Base-by-base conservation (phyloP, 2,329 filamentous ascomycete species). In the Penicillium sp. region DNA sequence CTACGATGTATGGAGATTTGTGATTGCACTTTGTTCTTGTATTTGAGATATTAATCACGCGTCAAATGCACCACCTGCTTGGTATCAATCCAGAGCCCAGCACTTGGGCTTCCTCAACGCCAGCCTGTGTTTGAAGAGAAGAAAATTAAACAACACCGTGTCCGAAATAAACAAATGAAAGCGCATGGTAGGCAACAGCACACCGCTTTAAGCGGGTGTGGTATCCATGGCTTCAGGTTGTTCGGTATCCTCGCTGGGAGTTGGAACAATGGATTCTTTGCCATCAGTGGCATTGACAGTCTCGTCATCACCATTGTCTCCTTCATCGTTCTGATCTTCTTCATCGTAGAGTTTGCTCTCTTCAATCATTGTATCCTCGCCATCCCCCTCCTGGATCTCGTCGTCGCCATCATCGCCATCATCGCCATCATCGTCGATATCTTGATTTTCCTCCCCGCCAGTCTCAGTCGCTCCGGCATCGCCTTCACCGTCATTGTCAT, bases 221-320 rank as follows among this genome's bases (percentile, higher is more conserved):
- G 56, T 55, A 45, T 65, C 59, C 62, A 65, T 62, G 14, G 48
- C 45, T 9, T 61, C 57, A 21, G 48, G 56, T 7, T 58, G 52
- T 21, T 52, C 57, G 8, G 47, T 24, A 45, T 57, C 57, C 11
- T 57, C 57, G 26, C 45, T 47, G 7, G 44, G 47, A 14, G 48
- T 39, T 16, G 41, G 31, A 13, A 47, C 39, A 43, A 21, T 5
- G 16, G 27, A 29, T 22, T 39, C 37, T 44, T 19, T 48, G 8
- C 27, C 53, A 24, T 52, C 53, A 9, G 29, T 33, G 21, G 48
- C 39, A 7, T 52, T 48, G 19, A 27, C 24, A 45, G 47, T 29
- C 21, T 55, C 48, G 5, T 52, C 35, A 4, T 54, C 52, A 4
- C 2, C 45, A 27, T 55, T 44, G n/a, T 39, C 52, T 11, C 33